These are phyloP conservation scores for Podospora pseudopauciseta DNA, from an alignment of 495 filamentous ascomycete genomes.

Conservation along the genomic window DNA sequence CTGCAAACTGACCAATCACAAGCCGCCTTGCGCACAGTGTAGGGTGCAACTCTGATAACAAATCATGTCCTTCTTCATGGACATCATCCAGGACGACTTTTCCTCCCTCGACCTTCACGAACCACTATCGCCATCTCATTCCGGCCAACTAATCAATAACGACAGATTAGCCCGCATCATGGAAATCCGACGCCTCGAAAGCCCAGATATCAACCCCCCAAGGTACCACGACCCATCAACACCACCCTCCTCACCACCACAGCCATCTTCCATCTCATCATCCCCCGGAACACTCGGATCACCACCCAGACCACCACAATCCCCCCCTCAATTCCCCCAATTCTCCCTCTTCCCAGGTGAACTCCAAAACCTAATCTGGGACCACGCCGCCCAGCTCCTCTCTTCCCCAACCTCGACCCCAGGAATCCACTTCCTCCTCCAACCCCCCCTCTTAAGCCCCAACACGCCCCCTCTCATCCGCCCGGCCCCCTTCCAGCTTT, in stretches of 20 bases:
- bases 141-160: background rate
- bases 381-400: conserved; percentile 18
- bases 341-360: conserved; percentile 25
- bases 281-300: background rate
- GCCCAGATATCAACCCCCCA: background rate
- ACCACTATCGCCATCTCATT: background rate
- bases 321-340: conserved; percentile 19
- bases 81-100: background rate
- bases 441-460: conserved; percentile 49
- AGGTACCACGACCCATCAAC: background rate
- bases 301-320: background rate
- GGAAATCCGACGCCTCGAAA: background rate
- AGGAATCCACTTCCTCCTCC: conserved; percentile 30
- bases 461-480: conserved; percentile 3
- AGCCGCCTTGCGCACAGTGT: background rate
- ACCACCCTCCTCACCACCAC: background rate
- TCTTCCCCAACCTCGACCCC: conserved; percentile 1
- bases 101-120: background rate
- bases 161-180: background rate
- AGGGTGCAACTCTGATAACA: background rate
- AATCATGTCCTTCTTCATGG: background rate
- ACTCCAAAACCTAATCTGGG: conserved; percentile 28
- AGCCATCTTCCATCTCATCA: background rate
- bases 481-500: background rate
- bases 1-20: background rate